Evolutionary conservation across 257 asterid species (phyloP).

Genomic region (Solanum gracilifrons): DNA sequence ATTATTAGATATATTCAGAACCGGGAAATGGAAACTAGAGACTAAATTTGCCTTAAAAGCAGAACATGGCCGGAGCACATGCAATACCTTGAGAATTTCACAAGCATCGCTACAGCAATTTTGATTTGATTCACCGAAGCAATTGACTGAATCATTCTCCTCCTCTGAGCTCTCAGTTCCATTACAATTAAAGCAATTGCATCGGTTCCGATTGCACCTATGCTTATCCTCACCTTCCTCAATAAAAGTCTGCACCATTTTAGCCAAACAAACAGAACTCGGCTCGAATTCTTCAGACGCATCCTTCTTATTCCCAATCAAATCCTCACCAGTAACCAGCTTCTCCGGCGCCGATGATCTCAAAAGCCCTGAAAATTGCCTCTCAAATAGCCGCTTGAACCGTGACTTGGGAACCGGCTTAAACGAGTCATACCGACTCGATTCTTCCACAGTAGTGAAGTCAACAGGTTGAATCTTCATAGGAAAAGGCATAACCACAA

Average conservation of each 20-base stretch:
- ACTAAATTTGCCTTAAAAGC: background rate
- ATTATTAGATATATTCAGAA: background rate
- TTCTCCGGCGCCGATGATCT: constrained; percentile 32
- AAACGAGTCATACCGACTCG: constrained; percentile 32
- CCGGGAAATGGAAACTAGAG: background rate
- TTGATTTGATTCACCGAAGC: constrained; percentile 25
- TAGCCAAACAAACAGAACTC: constrained; percentile 63
- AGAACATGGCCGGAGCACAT: background rate
- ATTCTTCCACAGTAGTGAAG: constrained; percentile 24
- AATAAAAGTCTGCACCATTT: constrained; percentile 82
- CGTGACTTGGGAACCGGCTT: constrained; percentile 50
- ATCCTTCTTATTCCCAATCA: constrained; percentile 29
- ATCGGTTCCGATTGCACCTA: constrained; percentile 46
- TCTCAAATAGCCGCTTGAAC: constrained; percentile 76
- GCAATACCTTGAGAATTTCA: constrained; percentile 62
- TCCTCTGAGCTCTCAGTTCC: constrained; percentile 60
- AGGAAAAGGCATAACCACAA: constrained; percentile 28
- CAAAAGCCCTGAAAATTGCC: constrained; percentile 50
- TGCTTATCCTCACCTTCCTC: constrained; percentile 58
- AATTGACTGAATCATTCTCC: constrained; percentile 38
- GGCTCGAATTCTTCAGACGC: constrained; percentile 62
- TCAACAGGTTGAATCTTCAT: constrained; percentile 86
- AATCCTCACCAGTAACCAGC: constrained; percentile 12
- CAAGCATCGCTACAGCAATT: constrained; percentile 23
- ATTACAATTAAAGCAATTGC: constrained; percentile 69